These are phyloP conservation scores for Leccinum pellstonianum DNA, from an alignment of 768 basidiomycete genomes.

Conservation along the genomic window DNA sequence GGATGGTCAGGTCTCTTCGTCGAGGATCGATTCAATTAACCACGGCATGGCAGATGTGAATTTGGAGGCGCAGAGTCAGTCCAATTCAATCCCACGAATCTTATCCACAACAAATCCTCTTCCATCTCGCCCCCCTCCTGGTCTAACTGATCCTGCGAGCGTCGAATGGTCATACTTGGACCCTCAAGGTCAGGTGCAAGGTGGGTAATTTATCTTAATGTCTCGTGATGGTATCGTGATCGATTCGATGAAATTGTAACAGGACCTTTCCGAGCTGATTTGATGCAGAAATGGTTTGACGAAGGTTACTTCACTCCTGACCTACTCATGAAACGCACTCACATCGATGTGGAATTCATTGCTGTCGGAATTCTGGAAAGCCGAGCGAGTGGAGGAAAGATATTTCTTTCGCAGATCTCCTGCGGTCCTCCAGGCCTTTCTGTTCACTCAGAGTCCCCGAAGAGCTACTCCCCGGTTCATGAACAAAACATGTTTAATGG, in stretches of 20 bases:
- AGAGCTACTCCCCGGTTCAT: slow-evolving; percentile 40
- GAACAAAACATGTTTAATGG: slow-evolving; percentile 43
- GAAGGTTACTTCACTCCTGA: slow-evolving; percentile 85
- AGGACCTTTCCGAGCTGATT: slow-evolving; percentile 87
- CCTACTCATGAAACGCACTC: slow-evolving; percentile 81
- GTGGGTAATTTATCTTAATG: slow-evolving; percentile 38
- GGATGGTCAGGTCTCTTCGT: slow-evolving; percentile 11
- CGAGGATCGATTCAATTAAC: slow-evolving; percentile 8
- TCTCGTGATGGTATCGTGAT: background rate
- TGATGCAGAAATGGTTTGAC: slow-evolving; percentile 95
- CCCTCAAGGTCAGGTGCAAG: slow-evolving; percentile 89
- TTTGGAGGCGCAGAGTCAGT: slow-evolving; percentile 13
- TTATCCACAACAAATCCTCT: slow-evolving; percentile 13
- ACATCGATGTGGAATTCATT: slow-evolving; percentile 65
- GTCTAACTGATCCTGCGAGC: slow-evolving; percentile 50
- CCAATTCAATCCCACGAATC: slow-evolving; percentile 6
- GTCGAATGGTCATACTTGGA: slow-evolving; percentile 93
- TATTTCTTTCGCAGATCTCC: slow-evolving; percentile 58
- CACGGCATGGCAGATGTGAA: slow-evolving; percentile 17
- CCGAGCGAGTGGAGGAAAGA: slow-evolving; percentile 50
- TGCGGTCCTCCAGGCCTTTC: slow-evolving; percentile 53
- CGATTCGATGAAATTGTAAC: slow-evolving; percentile 3
- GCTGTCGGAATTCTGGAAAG: slow-evolving; percentile 59
- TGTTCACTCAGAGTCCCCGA: slow-evolving; percentile 49
- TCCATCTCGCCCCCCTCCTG: slow-evolving; percentile 42